Evolutionary conservation across 2,329 filamentous ascomycete species (phyloP).

Genomic region (Aspergillus ibericus): DNA sequence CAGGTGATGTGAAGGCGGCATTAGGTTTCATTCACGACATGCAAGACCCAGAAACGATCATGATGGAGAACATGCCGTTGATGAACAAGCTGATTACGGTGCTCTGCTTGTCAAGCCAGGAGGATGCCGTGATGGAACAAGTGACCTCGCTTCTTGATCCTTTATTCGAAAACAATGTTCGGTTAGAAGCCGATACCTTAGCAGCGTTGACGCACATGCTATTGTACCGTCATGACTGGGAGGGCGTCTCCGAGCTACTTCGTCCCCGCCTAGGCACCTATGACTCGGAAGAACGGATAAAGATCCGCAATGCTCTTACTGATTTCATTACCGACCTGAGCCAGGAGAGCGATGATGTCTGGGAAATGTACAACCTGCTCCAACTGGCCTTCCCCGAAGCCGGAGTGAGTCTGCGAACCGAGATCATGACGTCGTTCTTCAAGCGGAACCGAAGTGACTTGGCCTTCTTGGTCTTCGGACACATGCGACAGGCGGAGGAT

Average conservation of each 20-base stretch:
- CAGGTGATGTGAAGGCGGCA: conserved; percentile 66
- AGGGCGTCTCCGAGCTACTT: conserved; percentile 78
- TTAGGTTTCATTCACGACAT: conserved; percentile 56
- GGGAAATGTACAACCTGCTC: conserved; percentile 62
- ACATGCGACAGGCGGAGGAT: conserved; percentile 81
- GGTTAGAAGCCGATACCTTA: conserved; percentile 72
- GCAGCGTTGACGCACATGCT: conserved; percentile 72
- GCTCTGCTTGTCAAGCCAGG: conserved; percentile 57
- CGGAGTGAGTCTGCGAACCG: conserved; percentile 62
- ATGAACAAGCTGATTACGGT: conserved; percentile 72
- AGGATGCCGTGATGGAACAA: conserved; percentile 64
- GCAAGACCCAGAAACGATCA: conserved; percentile 53
- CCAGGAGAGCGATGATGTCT: conserved; percentile 62
- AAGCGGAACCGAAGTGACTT: conserved; percentile 75
- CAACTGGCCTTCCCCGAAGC: conserved; percentile 62
- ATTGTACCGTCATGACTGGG: conserved; percentile 71
- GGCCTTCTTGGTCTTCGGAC: conserved; percentile 81
- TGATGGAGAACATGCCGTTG: conserved; percentile 61
- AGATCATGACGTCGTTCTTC: conserved; percentile 82
- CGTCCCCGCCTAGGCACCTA: conserved; percentile 59
- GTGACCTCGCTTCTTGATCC: conserved; percentile 73
- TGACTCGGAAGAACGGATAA: conserved; percentile 59
- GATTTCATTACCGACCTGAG: conserved; percentile 64
- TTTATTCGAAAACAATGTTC: conserved; percentile 67
- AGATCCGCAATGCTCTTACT: conserved; percentile 66